These are phyloP conservation scores for Podila horticola DNA, from an alignment of 192 early-diverging fungal species.

Conservation along the genomic window DNA sequence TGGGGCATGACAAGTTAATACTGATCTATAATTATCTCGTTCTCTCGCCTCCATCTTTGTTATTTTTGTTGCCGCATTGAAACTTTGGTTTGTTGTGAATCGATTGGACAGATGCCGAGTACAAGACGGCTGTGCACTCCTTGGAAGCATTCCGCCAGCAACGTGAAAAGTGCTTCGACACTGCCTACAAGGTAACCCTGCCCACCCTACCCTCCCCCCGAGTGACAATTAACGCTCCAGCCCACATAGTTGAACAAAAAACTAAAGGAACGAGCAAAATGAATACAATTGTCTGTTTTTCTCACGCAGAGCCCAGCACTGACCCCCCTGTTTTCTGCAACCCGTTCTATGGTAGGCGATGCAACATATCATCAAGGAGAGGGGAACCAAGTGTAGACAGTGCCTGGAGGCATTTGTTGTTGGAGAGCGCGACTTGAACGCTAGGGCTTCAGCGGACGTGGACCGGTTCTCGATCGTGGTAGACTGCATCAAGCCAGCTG, in stretches of 20 bases:
- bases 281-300: too few species aligned
- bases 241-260: too few species aligned
- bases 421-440: slow-evolving; percentile 22
- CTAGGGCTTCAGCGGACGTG: slow-evolving; percentile 3
- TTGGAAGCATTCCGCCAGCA: slow-evolving; percentile 33
- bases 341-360: slow-evolving; percentile 18
- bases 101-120: slow-evolving; percentile 30
- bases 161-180: slow-evolving; percentile 31
- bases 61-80: neutral
- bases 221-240: too few species aligned
- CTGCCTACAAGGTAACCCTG: slow-evolving; percentile 19
- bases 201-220: too few species aligned
- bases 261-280: too few species aligned
- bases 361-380: slow-evolving; percentile 43
- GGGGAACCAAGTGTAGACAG: slow-evolving; percentile 20
- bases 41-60: slow-evolving; percentile 7
- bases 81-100: neutral
- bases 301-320: too few species aligned
- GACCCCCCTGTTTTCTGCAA: too few species aligned
- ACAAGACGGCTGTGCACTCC: slow-evolving; percentile 46
- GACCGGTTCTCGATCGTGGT: slow-evolving; percentile 24
- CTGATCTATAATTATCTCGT: slow-evolving; percentile 14
- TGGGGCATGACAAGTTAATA: neutral
- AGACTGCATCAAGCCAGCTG: slow-evolving; percentile 33
- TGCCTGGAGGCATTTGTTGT: slow-evolving; percentile 35